Conservation (phyloP, 192 early-diverging fungal species). For the Chytriomyces confervae region DNA sequence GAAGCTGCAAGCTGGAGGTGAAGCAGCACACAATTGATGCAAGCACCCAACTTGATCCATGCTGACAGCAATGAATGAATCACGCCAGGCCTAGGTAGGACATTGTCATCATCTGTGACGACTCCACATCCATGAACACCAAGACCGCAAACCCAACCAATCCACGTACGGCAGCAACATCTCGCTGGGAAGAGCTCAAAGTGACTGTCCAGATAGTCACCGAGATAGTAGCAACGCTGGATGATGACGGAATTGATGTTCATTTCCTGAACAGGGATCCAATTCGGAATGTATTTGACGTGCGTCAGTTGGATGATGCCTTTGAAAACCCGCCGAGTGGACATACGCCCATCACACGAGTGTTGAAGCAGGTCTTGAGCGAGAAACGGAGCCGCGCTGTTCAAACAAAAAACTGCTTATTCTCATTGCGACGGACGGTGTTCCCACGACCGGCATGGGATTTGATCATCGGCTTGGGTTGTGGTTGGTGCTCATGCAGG, state of each 20-base stretch:
- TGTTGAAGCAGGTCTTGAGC: neutral
- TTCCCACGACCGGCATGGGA: conserved; percentile 9
- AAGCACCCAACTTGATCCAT: too few species aligned
- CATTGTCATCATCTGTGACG: conserved; percentile 31
- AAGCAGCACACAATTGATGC: too few species aligned
- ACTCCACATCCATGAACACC: conserved; percentile 35
- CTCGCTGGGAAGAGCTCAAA: conserved; percentile 38
- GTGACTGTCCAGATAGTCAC: conserved; percentile 19
- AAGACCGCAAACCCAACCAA: neutral
- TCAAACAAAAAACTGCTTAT: conserved; percentile 19
- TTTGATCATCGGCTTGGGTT: neutral
- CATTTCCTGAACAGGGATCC: conserved; percentile 30
- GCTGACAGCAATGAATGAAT: too few species aligned
- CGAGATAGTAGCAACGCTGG: conserved; percentile 21
- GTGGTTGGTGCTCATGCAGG: conserved; percentile 4
- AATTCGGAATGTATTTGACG: conserved; percentile 5
- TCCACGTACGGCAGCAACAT: neutral
- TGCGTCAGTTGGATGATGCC: neutral
- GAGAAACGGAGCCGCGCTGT: conserved; percentile 6
- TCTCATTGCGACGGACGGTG: conserved; percentile 29
- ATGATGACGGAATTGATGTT: conserved; percentile 31
- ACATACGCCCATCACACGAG: conserved; percentile 19
- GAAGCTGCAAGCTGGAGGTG: conserved; percentile 18
- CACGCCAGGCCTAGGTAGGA: conserved; percentile 15
- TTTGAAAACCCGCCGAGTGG: neutral